Conservation (phyloP, 1,139 yeast species). For the Zygosaccharomyces sapae region DNA sequence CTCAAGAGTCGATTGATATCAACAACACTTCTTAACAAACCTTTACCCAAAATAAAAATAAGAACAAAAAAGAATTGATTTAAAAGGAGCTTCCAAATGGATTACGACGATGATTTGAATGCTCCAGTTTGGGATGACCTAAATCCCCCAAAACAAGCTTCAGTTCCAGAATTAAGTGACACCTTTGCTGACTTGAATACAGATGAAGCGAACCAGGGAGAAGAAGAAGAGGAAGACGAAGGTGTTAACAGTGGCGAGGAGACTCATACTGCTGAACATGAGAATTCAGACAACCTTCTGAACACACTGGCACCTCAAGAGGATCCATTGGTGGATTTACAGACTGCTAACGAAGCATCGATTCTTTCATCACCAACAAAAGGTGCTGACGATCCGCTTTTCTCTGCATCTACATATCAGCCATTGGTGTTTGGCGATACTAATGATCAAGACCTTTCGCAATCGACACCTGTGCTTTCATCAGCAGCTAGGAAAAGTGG, state of each 20-base stretch:
- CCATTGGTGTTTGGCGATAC: slow-evolving; percentile 17
- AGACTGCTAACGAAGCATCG: slow-evolving; percentile 10
- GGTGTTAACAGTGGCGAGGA: slow-evolving; percentile 1
- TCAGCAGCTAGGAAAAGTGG: slow-evolving; percentile 15
- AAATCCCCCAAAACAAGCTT: slow-evolving; percentile 8
- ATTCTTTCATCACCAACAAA: slow-evolving; percentile 15
- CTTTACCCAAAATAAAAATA: not conserved
- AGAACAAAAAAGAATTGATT: not conserved
- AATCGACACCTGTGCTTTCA: slow-evolving; percentile 6
- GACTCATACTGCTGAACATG: slow-evolving; percentile 5
- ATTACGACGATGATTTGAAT: slow-evolving; percentile 26
- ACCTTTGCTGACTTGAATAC: slow-evolving; percentile 24
- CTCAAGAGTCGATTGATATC: not conserved
- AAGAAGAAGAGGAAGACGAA: slow-evolving; percentile 12
- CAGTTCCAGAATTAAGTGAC: slow-evolving; percentile 21
- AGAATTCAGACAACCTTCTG: slow-evolving; percentile 15
- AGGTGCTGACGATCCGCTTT: slow-evolving; percentile 23
- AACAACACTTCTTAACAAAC: not conserved
- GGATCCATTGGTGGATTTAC: slow-evolving; percentile 24
- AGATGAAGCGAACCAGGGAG: slow-evolving; percentile 9
- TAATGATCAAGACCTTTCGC: slow-evolving; percentile 4
- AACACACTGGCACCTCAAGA: slow-evolving; percentile 29
- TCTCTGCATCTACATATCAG: slow-evolving; percentile 22
- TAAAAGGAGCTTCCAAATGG: slow-evolving; percentile 17
- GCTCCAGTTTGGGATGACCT: slow-evolving; percentile 36